Percentiles rank a stretch among this genome's conserved stretches.
Conservation (phyloP, 352 stramenopile genomes). For the Nothophytophthora sp. region DNA sequence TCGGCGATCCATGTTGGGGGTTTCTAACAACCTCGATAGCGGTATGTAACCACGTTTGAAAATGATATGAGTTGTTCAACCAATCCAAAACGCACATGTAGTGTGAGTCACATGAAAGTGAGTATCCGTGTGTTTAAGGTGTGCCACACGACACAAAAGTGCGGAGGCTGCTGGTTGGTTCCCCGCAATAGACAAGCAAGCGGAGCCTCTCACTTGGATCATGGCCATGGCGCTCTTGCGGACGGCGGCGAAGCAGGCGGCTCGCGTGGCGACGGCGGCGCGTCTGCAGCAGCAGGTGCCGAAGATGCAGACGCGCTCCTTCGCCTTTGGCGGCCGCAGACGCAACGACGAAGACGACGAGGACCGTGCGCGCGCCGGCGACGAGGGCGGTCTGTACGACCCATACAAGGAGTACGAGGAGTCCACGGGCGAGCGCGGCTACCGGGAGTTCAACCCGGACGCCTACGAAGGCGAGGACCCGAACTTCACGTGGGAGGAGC, state of each 20-base stretch:
- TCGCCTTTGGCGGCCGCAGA: constrained; percentile 21
- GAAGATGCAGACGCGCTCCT: constrained; percentile 4
- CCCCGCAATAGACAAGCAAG: neutral
- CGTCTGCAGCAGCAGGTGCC: constrained; percentile 19
- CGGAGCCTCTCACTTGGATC: no score
- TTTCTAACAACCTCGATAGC: no score
- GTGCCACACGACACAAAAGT: neutral
- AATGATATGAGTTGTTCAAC: no score
- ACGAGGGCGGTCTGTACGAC: constrained; percentile 66
- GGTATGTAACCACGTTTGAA: no score
- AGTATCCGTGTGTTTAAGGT: neutral
- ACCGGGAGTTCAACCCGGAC: constrained; percentile 83
- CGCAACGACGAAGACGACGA: constrained; percentile 14
- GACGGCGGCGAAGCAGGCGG: constrained; percentile 37
- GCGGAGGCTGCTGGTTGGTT: constrained; percentile 6
- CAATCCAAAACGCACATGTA: no score
- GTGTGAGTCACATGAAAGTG: no score
- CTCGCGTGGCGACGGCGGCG: constrained; percentile 6
- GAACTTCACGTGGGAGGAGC: constrained; percentile 73
- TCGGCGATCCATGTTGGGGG: no score
- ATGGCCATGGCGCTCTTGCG: constrained; percentile 41
- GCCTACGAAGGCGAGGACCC: constrained; percentile 49
- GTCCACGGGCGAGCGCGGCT: constrained; percentile 60
- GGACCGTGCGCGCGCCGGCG: constrained; percentile 16
- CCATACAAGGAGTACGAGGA: constrained; percentile 86